Evolutionary conservation across 441 rosid species (phyloP), one percentile per base, ranked within the genome.

Genomic region (Populus trichocarpa): DNA sequence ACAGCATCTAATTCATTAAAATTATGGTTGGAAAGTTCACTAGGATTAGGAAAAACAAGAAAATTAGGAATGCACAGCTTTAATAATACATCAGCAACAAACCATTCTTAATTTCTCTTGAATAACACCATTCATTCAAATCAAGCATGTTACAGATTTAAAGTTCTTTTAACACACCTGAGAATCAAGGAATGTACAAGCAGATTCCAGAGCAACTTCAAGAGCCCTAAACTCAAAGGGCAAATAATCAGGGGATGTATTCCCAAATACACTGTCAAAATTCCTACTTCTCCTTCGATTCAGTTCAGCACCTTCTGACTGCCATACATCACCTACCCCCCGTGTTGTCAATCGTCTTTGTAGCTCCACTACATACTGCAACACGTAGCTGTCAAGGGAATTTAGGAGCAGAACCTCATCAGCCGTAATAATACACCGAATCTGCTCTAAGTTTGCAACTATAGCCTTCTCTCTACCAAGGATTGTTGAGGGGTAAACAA

Each of bases 391-490:
- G 84, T 96, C 98, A 42, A 94, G 97, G 22, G 99, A 96, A 85
- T 96, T 96, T 82, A 94, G 83, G 32, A 96, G 95, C 20, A 94
- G 89, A 81, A 96, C 97, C 88, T 96, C 98, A 40, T 94, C 98
- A 1, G 99, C 98, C 3, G 98, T 94, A 72, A 96, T 96, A 33
- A 94, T 96, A 76, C 98, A 96, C 78, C 99, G 87, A 79, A 92
- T 96, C 86, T 96, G 99, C 94, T 94, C 98, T 59, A 96, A 86
- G 84, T 96, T 96, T 4, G 91, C 94, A 71, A 96, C 98, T 25
- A 94, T 92, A 67, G 99, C 98, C 90, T 94, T 96, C 83, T 96
- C 99, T 88, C 99, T 89, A 35, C 97, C 98, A 23, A 96, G 95
- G 76, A 96, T 94, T 5, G 98, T 96, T 2, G 99, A 96, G 18